These are phyloP conservation scores for Ceratobasidium sp. DNA, from an alignment of 1,284 basidiomycete genomes.

Conservation along the genomic window DNA sequence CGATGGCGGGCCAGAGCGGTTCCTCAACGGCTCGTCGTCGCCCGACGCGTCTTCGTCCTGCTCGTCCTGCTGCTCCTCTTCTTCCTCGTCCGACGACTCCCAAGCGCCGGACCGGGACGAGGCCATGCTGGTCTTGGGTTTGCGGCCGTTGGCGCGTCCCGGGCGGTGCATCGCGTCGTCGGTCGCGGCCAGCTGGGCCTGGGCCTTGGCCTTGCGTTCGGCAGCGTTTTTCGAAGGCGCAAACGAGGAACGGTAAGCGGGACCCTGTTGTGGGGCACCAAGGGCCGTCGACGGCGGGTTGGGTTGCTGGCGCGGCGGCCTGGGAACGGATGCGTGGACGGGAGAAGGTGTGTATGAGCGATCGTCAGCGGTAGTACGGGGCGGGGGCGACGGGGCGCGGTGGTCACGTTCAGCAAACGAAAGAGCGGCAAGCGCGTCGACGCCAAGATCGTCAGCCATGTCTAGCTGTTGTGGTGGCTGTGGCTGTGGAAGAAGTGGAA, in stretches of 20 bases:
- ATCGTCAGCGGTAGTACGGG: slow-evolving; percentile 35
- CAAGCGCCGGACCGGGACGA: slow-evolving; percentile 67
- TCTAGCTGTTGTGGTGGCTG: slow-evolving; percentile 43
- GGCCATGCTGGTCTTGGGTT: slow-evolving; percentile 61
- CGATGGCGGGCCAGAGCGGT: slow-evolving; percentile 53
- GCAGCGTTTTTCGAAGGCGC: slow-evolving; percentile 83
- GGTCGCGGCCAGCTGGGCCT: slow-evolving; percentile 83
- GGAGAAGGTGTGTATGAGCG: slow-evolving; percentile 46
- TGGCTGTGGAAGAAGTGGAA: slow-evolving; percentile 42
- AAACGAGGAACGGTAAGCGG: slow-evolving; percentile 74
- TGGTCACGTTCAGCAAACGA: slow-evolving; percentile 76
- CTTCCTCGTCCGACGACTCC: slow-evolving; percentile 82
- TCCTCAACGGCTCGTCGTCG: slow-evolving; percentile 62
- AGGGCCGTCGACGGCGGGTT: slow-evolving; percentile 10
- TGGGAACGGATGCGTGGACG: slow-evolving; percentile 46
- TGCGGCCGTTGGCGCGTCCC: slow-evolving; percentile 71
- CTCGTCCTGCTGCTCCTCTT: slow-evolving; percentile 82
- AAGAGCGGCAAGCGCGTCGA: slow-evolving; percentile 81
- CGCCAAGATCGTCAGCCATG: slow-evolving; percentile 63
- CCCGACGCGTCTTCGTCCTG: slow-evolving; percentile 75
- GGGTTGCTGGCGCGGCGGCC: slow-evolving; percentile 43
- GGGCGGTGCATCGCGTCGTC: slow-evolving; percentile 79
- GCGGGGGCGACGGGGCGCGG: slow-evolving; percentile 45
- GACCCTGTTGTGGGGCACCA: slow-evolving; percentile 60
- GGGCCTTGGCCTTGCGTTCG: slow-evolving; percentile 83